A percentile compares a stretch with the other conserved stretches of the same genome.
Evolutionary conservation across 2,329 filamentous ascomycete species (phyloP).

Genomic region (Aspergillus pseudotamarii): DNA sequence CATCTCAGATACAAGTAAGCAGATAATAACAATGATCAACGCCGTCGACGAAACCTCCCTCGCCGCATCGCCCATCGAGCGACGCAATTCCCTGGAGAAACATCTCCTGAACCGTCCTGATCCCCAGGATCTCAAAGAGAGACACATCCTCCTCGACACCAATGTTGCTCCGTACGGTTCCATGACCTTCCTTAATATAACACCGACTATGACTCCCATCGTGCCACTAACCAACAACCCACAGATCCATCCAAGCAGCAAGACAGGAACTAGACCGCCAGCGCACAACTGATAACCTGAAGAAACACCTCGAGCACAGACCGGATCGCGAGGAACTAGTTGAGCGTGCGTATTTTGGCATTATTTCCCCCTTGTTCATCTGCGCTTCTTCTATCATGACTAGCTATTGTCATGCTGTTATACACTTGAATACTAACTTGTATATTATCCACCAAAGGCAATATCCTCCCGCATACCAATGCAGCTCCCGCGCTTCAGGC

Average conservation of each 20-base stretch:
- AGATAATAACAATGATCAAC: slow-evolving; percentile 19
- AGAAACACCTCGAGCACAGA: slow-evolving; percentile 64
- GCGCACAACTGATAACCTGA: slow-evolving; percentile 63
- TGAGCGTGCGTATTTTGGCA: slow-evolving; percentile 62
- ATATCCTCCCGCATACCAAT: slow-evolving; percentile 67
- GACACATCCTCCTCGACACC: slow-evolving; percentile 69
- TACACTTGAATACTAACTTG: neutral
- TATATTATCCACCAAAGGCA: neutral
- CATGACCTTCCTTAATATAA: neutral
- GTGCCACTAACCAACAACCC: neutral
- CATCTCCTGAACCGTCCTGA: slow-evolving; percentile 72
- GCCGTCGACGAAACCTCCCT: slow-evolving; percentile 62
- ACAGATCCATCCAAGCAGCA: slow-evolving; percentile 63
- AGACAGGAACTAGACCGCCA: slow-evolving; percentile 67
- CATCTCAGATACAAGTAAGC: neutral
- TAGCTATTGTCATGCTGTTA: neutral
- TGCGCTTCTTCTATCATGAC: neutral
- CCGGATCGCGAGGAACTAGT: slow-evolving; percentile 75
- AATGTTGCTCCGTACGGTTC: slow-evolving; percentile 64
- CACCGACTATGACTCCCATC: neutral
- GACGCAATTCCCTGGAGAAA: slow-evolving; percentile 70
- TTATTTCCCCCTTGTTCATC: neutral
- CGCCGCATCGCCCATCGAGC: slow-evolving; percentile 53
- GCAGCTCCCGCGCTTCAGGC: slow-evolving; percentile 79
- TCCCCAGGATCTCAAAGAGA: slow-evolving; percentile 66